Conservation (phyloP, 2,329 filamentous ascomycete species). For the Didymellaceae sp. region DNA sequence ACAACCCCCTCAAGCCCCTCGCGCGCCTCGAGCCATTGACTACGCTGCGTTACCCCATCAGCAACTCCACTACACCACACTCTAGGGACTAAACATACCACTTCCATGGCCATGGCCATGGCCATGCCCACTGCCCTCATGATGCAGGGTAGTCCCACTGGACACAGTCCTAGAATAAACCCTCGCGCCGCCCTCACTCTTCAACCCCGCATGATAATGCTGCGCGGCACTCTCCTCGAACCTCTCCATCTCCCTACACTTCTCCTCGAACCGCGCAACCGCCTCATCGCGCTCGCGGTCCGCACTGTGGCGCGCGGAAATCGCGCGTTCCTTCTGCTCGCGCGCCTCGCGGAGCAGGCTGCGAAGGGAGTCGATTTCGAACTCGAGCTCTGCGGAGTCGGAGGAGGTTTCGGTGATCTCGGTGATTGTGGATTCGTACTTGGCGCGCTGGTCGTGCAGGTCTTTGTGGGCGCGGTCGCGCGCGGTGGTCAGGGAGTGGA, state of each 20-base stretch:
- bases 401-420: constrained; percentile 32
- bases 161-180: constrained; percentile 20
- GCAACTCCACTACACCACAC: neutral
- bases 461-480: constrained; percentile 30
- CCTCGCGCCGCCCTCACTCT: constrained; percentile 14
- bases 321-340: constrained; percentile 34
- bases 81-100: constrained; percentile 17
- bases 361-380: constrained; percentile 32
- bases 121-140: constrained; percentile 11
- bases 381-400: constrained; percentile 29
- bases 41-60: constrained; percentile 14
- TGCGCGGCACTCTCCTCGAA: constrained; percentile 27
- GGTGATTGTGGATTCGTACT: constrained; percentile 32
- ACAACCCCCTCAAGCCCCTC: no score
- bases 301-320: constrained; percentile 28
- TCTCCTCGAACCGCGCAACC: constrained; percentile 32
- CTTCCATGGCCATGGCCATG: constrained; percentile 7
- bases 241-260: constrained; percentile 32
- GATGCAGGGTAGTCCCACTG: constrained; percentile 26
- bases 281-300: constrained; percentile 34
- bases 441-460: constrained; percentile 31
- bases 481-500: constrained; percentile 25
- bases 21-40: no score
- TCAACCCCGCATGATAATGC: constrained; percentile 21
- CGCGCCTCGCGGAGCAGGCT: constrained; percentile 30